Conservation (phyloP, 768 basidiomycete species). For the Leucosporidium creatinivorum region DNA sequence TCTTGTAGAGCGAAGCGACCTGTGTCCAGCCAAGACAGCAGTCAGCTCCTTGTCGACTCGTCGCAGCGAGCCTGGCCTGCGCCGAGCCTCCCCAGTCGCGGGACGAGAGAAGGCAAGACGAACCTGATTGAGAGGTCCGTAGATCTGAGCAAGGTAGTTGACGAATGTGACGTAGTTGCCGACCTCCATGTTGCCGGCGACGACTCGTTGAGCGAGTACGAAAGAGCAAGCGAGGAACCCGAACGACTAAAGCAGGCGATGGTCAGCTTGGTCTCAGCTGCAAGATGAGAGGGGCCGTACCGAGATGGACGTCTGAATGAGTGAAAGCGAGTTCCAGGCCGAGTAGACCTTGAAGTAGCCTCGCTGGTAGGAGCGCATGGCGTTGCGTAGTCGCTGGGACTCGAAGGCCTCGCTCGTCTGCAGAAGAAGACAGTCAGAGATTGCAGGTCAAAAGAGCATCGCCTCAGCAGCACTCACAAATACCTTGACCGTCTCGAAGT, state of each 20-base stretch:
- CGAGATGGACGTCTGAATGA: slow-evolving; percentile 22
- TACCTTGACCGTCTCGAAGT: slow-evolving; percentile 67
- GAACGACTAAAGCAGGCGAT: slow-evolving; percentile 70
- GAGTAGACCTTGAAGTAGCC: slow-evolving; percentile 53
- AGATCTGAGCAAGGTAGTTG: slow-evolving; percentile 62
- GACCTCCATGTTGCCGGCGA: slow-evolving; percentile 44
- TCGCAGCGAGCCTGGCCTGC: too few species aligned
- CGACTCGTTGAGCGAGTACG: slow-evolving; percentile 66
- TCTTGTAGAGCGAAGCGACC: too few species aligned
- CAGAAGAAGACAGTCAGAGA: background rate
- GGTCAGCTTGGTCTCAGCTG: slow-evolving; percentile 56
- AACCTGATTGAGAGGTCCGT: background rate
- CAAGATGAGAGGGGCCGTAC: background rate
- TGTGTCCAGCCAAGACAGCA: too few species aligned
- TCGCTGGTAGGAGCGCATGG: slow-evolving; percentile 64
- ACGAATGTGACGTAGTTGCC: slow-evolving; percentile 52
- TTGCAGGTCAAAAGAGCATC: background rate
- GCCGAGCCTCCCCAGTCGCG: background rate
- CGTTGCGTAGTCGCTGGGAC: slow-evolving; percentile 59
- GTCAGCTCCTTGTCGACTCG: too few species aligned
- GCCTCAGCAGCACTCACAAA: slow-evolving; percentile 43
- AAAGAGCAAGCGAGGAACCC: slow-evolving; percentile 75
- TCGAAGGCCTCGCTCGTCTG: slow-evolving; percentile 71
- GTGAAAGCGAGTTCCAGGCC: slow-evolving; percentile 15
- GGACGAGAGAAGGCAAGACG: too few species aligned